Conservation (phyloP, 2,329 filamentous ascomycete genomes). For the Helotiales sp. region DNA sequence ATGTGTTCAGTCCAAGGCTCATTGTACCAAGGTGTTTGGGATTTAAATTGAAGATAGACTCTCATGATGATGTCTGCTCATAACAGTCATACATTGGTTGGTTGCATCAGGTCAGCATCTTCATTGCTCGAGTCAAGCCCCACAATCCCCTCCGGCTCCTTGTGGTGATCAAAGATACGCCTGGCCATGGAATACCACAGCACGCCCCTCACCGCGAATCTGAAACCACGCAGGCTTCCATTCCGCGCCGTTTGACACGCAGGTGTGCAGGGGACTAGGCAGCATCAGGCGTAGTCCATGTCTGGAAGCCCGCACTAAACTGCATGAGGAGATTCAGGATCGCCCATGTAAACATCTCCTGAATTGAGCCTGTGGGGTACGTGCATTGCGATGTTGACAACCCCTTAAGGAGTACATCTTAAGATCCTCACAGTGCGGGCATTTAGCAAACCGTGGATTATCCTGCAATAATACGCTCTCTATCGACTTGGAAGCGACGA, state of each 20-base stretch:
- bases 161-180: neutral
- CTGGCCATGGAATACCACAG: neutral
- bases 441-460: neutral
- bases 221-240: neutral
- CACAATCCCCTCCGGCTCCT: too few relatives aligned
- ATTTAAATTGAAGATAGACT: too few relatives aligned
- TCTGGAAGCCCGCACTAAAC: neutral
- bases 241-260: neutral
- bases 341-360: conserved; percentile 7
- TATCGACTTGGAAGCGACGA: neutral
- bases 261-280: conserved; percentile 2
- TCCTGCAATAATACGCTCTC: conserved; percentile 5
- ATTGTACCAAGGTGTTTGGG: too few relatives aligned
- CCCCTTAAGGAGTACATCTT: conserved; percentile 20
- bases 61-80: too few relatives aligned
- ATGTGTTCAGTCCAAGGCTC: too few relatives aligned
- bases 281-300: neutral
- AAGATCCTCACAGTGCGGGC: neutral
- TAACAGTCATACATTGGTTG: too few relatives aligned
- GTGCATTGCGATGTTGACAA: neutral
- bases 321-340: conserved; percentile 6
- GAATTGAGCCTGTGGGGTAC: neutral
- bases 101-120: too few relatives aligned
- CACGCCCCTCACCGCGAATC: neutral
- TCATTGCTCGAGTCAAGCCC: too few relatives aligned